Evolutionary conservation across 331 rosid species (phyloP).

Genomic region (Pyrus hybrid): DNA sequence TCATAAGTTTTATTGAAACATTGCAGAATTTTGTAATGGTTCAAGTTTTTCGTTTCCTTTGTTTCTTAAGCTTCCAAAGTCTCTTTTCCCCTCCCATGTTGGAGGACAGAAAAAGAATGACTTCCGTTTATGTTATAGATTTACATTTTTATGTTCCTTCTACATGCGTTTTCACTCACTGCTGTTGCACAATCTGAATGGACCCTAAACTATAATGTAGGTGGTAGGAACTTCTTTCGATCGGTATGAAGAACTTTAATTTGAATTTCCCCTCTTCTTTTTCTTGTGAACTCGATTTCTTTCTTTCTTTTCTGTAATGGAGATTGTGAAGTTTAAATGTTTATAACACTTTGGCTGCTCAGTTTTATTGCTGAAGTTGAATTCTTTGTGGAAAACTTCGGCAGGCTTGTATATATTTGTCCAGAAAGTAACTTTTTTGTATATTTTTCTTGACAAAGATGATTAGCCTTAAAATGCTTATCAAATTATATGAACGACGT

Average conservation of each 20-base stretch:
- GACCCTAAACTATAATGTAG: background rate
- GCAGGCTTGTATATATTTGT: background rate
- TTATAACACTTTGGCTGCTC: background rate
- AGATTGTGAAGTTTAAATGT: background rate
- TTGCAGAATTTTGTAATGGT: conserved; percentile 34
- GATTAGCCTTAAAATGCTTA: background rate
- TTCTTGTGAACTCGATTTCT: background rate
- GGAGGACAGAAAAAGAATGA: background rate
- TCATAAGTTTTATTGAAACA: conserved; percentile 34
- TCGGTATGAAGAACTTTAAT: background rate
- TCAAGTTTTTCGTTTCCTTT: conserved; percentile 16
- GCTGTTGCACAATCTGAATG: background rate
- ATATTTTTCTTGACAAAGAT: background rate
- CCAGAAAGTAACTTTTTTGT: background rate
- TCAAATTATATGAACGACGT: background rate
- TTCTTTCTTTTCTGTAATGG: background rate
- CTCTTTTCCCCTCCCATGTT: background rate
- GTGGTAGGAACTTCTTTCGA: background rate
- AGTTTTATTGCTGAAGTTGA: background rate
- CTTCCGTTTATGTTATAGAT: background rate
- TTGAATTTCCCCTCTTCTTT: background rate
- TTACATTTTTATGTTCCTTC: background rate
- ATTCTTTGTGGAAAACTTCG: background rate
- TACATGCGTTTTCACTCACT: background rate
- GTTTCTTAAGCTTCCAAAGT: background rate